A percentile compares a stretch with the other conserved stretches of the same genome.
These are phyloP conservation scores for Stenogyne calaminthoides DNA, from an alignment of 305 asterid genomes.

Conservation along the genomic window DNA sequence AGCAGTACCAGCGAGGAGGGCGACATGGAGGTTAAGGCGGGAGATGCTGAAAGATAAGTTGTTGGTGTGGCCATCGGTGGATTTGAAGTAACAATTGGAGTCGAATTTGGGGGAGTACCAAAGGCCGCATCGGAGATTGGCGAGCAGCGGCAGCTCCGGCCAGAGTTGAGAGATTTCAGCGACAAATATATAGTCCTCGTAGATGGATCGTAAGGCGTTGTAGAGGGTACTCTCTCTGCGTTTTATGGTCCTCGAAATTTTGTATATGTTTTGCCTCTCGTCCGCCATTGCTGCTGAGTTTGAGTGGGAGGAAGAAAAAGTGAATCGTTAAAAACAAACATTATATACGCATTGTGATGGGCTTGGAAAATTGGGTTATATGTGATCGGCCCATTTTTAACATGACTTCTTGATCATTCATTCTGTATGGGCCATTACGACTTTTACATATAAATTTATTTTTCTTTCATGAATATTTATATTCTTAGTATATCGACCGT, in stretches of 20 bases:
- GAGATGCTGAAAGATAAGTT: conserved; percentile 83
- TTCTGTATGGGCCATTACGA: no score
- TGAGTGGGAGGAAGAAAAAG: not conserved
- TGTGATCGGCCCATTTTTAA: not conserved
- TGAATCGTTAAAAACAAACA: not conserved
- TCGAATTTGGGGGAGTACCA: conserved; percentile 78
- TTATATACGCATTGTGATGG: not conserved
- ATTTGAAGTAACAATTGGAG: conserved; percentile 84
- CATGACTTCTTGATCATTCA: no score
- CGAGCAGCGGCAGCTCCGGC: conserved; percentile 87
- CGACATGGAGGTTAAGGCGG: conserved; percentile 93
- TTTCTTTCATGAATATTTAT: no score
- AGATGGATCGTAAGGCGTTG: conserved; percentile 91
- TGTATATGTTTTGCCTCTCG: conserved; percentile 59
- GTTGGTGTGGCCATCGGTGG: conserved; percentile 98
- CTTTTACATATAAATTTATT: no score
- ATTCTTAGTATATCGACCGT: no score
- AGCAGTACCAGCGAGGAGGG: conserved; percentile 77
- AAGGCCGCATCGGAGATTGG: conserved; percentile 95
- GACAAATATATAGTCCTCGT: conserved; percentile 91
- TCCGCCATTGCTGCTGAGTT: conserved; percentile 32
- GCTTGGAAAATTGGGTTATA: not conserved
- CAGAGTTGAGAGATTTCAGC: conserved; percentile 86
- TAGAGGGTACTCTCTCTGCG: conserved; percentile 69
- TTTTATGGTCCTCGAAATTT: conserved; percentile 67